Base-by-base conservation (phyloP, 2,329 filamentous ascomycete species). In the Ophiosphaerella herpotricha region DNA sequence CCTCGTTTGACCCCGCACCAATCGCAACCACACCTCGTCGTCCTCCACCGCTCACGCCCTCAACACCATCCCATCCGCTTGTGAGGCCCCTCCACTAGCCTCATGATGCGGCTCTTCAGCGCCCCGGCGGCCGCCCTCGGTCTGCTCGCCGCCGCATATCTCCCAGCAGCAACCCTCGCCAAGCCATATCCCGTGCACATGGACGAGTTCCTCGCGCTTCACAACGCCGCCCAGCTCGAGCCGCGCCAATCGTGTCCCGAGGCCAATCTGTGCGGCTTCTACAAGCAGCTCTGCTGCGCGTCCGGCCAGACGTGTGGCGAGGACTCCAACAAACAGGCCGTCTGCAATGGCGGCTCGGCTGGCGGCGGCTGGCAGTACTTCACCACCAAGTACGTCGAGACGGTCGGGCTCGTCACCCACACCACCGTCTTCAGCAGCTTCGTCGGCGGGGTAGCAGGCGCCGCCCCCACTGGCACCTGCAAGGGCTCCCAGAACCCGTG, bases 111-210 rank as follows among this genome's bases (percentile, higher is more conserved):
- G 49, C 52, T 65, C 29, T 59, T 67, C 51, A 52, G 47, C 94
- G 74, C 76, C 95, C 93, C 55, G 89, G 83, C 46, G 90, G 96
- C 64, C 90, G 61, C 86, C 77, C 35, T 67, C 50, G 63, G 60
- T 46, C 55, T 71, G 43, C 74, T 74, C 37, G 80, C 75, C 12
- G 34, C 67, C 39, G 49, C 77, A 38, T 75, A 9, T 80, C 80
- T 48, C 81, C 75, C 58, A 81, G 80, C 64, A 82, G 87, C 59
- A 76, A 82, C 18, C 3, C 18, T 53, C n/a, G 67, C 68, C 43
- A 71, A 69, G 54, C 67, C 66, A 35, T 68, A 66, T 43, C 68
- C 66, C 8, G 58, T 58, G 23, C 65, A 68, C 46, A 35, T 66
- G 31, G 57, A 64, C 34, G 67, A 69, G 44, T 52, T 67, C 14